phyloP scores from a whole-genome alignment of 108 stramenopile species.

The Cyclotella sp. region DNA sequence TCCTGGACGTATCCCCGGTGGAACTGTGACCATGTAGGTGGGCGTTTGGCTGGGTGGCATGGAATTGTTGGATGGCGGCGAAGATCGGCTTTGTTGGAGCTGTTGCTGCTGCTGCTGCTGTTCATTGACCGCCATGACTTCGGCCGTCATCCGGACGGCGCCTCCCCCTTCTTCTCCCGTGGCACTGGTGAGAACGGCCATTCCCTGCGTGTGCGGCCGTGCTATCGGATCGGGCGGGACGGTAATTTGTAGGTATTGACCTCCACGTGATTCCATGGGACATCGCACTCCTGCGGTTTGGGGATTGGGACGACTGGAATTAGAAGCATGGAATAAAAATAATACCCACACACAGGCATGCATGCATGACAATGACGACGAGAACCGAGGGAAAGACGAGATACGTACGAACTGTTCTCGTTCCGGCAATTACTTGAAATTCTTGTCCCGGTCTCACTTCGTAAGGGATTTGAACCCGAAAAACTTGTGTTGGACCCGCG shows the following conservation, averaged over 20 bases:
- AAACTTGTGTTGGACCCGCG: constrained; percentile 75
- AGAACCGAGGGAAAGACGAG: no score
- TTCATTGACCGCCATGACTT: constrained; percentile 60
- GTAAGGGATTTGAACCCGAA: constrained; percentile 80
- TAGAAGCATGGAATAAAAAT: no score
- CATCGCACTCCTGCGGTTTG: constrained; percentile 60
- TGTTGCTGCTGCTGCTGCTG: constrained; percentile 32
- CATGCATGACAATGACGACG: no score
- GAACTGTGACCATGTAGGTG: constrained; percentile 87
- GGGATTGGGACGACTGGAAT: no score
- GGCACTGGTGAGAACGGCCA: constrained; percentile 69
- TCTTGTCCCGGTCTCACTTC: constrained; percentile 73
- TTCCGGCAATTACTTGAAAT: constrained; percentile 73
- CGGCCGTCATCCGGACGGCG: constrained; percentile 63
- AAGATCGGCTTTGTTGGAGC: constrained; percentile 36
- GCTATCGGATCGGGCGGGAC: constrained; percentile 77
- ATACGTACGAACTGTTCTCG: constrained; percentile 58
- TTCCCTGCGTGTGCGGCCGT: constrained; percentile 50
- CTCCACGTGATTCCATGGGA: constrained; percentile 72
- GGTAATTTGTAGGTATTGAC: constrained; percentile 82
- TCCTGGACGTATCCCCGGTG: constrained; percentile 75
- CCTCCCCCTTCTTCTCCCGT: constrained; percentile 64
- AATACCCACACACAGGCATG: no score
- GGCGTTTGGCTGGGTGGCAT: constrained; percentile 13
- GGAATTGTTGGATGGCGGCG: constrained; percentile 24